Evolutionary conservation across 2,329 filamentous ascomycete species (phyloP), one percentile per base, ranked within the genome.

Genomic region (Pseudocercospora vitis): DNA sequence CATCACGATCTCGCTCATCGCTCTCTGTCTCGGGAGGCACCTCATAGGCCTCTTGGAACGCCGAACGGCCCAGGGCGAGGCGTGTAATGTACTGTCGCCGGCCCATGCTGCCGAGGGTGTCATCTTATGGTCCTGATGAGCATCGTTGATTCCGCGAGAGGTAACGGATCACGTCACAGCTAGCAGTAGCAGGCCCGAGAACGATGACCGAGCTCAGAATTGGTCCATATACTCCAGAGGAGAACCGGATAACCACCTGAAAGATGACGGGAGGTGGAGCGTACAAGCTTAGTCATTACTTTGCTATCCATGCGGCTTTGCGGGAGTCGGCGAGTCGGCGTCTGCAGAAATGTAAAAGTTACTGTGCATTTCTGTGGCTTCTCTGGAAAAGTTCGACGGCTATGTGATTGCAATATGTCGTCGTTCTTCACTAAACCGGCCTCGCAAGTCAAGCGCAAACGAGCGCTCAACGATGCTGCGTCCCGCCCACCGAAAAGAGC

Each of bases 391-490:
- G 12, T 23, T 42, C 37, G 37, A 21, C 19, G 11, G 19, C 37
- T 42, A 21, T 21, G 24, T 12, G n/a, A 12, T 42, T 21, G 37
- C 37, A 42, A 12, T 35, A 95, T 95, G 91, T 95, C 92, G 67
- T 96, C 91, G 32, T 99, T 97, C 75, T 99, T 99, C 75, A 96
- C 91, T 48, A 78, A 87, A 32, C 91, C 94, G 4, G 87, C 88
- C 33, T 87, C 88, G 47, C 87, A 92, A 68, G 46, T 29, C 18
- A 97, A 97, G 81, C 81, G 94, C 65, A 97, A 97, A 79, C 82
- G 91, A 54, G 53, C 70, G 31, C 67, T 74, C 46, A 72, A 76
- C 52, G 78, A 84, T 77, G 79, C 56, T 79, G 79, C 60, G 74
- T 76, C 48, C 69, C 78, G 75, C 64, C 64, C 60, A 78, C 78